Percentiles rank a stretch among this genome's conserved stretches.
Evolutionary conservation across 2,329 filamentous ascomycete genomes (phyloP).

Genomic region (Nectriaceae sp.): DNA sequence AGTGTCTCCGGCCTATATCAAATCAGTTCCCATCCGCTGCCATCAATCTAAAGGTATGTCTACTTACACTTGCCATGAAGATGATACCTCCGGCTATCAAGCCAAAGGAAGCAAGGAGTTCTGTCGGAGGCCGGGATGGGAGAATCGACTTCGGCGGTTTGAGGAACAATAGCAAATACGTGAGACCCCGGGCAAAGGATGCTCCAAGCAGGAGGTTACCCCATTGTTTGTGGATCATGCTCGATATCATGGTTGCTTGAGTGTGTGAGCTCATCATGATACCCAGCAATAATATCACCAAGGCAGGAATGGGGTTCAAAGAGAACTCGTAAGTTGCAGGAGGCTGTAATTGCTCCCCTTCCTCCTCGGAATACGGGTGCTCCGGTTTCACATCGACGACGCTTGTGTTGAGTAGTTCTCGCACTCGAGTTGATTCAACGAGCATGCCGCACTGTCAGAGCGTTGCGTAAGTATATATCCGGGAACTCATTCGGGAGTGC

Average conservation of each 20-base stretch:
- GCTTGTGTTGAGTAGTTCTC: conserved; percentile 64
- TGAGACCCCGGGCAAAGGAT: conserved; percentile 74
- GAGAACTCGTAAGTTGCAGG: conserved; percentile 74
- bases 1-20: conserved; percentile 67
- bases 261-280: conserved; percentile 96
- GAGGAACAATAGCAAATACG: conserved; percentile 79
- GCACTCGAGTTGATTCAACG: conserved; percentile 72
- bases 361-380: conserved; percentile 44
- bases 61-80: conserved; percentile 85
- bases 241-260: conserved; percentile 78
- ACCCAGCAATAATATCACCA: conserved; percentile 84
- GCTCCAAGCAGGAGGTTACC: conserved; percentile 81
- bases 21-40: conserved; percentile 4
- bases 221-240: conserved; percentile 95
- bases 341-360: conserved; percentile 50
- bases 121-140: conserved; percentile 83
- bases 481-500: background rate
- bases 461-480: background rate
- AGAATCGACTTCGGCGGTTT: conserved; percentile 78
- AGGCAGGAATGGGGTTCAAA: conserved; percentile 83
- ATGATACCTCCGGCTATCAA: conserved; percentile 84
- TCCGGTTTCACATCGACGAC: conserved; percentile 39
- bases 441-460: conserved; percentile 71
- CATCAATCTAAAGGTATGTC: conserved; percentile 8
- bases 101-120: conserved; percentile 85